Percentiles rank a stretch among this genome's conserved stretches.
These are phyloP conservation scores for Verticillium nubilum DNA, from an alignment of 2,329 filamentous ascomycete genomes.

Conservation along the genomic window DNA sequence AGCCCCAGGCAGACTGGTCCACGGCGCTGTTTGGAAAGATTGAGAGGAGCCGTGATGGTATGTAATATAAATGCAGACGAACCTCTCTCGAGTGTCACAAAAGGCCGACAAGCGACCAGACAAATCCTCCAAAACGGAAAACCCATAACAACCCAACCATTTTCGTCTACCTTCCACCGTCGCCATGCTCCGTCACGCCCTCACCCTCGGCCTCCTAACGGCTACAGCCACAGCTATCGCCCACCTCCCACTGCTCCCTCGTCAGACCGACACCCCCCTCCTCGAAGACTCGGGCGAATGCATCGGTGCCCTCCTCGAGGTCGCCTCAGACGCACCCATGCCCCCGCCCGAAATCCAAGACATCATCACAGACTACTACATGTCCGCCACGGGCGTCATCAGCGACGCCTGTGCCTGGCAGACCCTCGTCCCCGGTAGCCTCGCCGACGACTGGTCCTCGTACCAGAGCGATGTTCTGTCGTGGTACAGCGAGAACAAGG, in stretches of 20 bases:
- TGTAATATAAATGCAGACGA: too few relatives aligned
- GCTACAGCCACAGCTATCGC: not conserved
- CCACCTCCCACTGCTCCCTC: not conserved
- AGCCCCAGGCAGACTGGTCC: too few relatives aligned
- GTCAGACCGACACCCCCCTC: not conserved
- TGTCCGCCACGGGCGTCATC: not conserved
- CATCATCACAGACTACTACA: slow-evolving; percentile 1
- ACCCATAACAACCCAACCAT: too few relatives aligned
- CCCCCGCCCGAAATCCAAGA: slow-evolving; percentile 1
- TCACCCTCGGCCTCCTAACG: not conserved
- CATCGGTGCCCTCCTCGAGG: not conserved
- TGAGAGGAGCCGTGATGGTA: too few relatives aligned
- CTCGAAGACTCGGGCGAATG: not conserved
- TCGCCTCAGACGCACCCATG: not conserved
- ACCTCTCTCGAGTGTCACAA: too few relatives aligned
- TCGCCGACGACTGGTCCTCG: not conserved
- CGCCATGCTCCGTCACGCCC: not conserved
- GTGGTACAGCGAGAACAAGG: slow-evolving; percentile 1
- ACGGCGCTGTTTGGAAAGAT: too few relatives aligned
- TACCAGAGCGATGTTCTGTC: slow-evolving; percentile 2
- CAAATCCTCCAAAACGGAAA: too few relatives aligned
- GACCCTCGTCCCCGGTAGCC: not conserved
- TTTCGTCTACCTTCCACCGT: too few relatives aligned
- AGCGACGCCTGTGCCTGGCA: slow-evolving; percentile 1
- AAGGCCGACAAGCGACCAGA: too few relatives aligned